phyloP scores from a whole-genome alignment of 73 alveolate genomes.

The Blepharisma japonicum region DNA sequence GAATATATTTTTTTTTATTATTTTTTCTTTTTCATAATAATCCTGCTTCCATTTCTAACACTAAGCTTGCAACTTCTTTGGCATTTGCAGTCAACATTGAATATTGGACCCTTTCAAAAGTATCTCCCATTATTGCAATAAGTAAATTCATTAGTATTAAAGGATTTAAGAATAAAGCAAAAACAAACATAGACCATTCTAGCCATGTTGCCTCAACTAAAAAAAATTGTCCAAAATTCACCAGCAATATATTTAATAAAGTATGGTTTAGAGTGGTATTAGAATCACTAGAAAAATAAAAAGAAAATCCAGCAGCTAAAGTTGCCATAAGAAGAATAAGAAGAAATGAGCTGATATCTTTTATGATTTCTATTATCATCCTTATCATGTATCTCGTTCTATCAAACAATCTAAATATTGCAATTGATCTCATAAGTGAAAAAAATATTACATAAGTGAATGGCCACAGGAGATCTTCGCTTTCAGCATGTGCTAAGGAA shows the following conservation, averaged over 20 bases:
- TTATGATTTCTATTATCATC: neutral
- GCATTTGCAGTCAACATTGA: neutral
- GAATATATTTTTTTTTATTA: neutral
- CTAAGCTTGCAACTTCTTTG: constrained; percentile 14
- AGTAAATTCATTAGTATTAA: neutral
- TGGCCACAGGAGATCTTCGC: neutral
- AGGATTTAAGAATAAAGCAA: constrained; percentile 7
- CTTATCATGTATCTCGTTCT: neutral
- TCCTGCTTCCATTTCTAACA: neutral
- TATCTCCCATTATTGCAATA: constrained; percentile 16
- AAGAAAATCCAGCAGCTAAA: neutral
- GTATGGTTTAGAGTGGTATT: neutral
- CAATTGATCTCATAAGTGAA: neutral
- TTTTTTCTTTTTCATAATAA: neutral
- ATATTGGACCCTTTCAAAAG: neutral
- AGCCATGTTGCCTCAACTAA: neutral
- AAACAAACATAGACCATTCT: neutral
- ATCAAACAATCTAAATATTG: neutral
- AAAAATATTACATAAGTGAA: neutral
- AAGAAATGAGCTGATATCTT: neutral
- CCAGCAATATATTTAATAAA: neutral
- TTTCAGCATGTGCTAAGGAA: neutral
- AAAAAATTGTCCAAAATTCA: neutral
- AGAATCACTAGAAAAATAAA: neutral
- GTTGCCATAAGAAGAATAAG: neutral